Conservation (phyloP, 2,329 filamentous ascomycete genomes). For the Penicillium sp. region DNA sequence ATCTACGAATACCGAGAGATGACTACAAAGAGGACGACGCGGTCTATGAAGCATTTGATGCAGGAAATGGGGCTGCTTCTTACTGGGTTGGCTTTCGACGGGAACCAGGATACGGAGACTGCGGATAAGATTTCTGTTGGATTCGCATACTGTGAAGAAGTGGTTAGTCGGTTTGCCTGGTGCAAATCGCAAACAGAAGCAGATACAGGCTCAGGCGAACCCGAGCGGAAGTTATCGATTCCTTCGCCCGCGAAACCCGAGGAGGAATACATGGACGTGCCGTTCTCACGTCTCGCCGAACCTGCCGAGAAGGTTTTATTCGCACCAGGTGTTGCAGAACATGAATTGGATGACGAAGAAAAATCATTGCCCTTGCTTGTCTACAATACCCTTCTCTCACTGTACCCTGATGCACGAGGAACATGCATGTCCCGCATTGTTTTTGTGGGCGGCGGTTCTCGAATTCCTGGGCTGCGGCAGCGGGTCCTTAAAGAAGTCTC, state of each 20-base stretch:
- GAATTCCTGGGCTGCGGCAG: constrained; percentile 73
- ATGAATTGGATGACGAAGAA: constrained; percentile 81
- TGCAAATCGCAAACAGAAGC: constrained; percentile 49
- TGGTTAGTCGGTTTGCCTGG: constrained; percentile 74
- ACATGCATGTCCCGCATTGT: constrained; percentile 86
- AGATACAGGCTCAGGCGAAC: neutral
- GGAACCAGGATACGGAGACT: constrained; percentile 29
- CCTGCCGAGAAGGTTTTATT: constrained; percentile 77
- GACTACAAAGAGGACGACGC: constrained; percentile 63
- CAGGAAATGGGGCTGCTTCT: constrained; percentile 59
- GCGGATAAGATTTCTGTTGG: constrained; percentile 49
- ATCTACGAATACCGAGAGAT: constrained; percentile 91
- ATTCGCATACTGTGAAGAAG: constrained; percentile 80
- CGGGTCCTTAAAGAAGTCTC: constrained; percentile 74
- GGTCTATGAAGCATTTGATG: constrained; percentile 70
- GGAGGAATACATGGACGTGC: constrained; percentile 53
- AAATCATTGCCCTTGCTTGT: constrained; percentile 72
- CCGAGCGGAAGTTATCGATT: constrained; percentile 43
- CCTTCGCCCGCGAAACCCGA: constrained; percentile 45
- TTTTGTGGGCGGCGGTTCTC: constrained; percentile 77
- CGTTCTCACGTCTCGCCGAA: constrained; percentile 68
- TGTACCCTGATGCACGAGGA: constrained; percentile 78
- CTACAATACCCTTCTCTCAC: constrained; percentile 69
- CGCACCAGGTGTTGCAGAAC: constrained; percentile 49
- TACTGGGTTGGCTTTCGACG: constrained; percentile 21